Conservation (phyloP, 352 stramenopile genomes). For the Phytophthora sp. region DNA sequence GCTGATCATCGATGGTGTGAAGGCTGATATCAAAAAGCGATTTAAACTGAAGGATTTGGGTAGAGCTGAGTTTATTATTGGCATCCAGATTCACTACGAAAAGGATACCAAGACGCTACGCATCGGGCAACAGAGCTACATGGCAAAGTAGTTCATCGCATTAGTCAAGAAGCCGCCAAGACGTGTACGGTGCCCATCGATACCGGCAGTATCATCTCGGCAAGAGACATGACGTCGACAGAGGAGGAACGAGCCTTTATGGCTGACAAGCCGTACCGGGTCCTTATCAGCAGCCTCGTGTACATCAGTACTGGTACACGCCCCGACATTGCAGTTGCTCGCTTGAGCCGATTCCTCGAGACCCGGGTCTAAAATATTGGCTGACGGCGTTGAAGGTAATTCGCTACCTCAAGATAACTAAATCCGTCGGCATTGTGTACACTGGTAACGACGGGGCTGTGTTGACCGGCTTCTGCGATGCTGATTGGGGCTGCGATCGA, state of each 20-base stretch:
- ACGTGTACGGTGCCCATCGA: not conserved
- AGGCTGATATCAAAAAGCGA: not conserved
- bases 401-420: not conserved
- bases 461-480: not conserved
- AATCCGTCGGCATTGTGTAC: not conserved
- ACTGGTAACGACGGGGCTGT: not conserved
- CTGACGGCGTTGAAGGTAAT: not conserved
- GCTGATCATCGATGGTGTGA: not conserved
- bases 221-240: not conserved
- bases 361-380: not conserved
- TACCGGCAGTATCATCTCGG: not conserved
- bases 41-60: not conserved
- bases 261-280: not conserved
- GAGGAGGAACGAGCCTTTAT: not conserved
- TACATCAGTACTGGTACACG: not conserved
- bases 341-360: not conserved
- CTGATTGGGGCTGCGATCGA: too few relatives aligned
- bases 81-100: not conserved
- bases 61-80: not conserved
- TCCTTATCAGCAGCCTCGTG: not conserved
- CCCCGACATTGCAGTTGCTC: not conserved
- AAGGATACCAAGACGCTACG: not conserved
- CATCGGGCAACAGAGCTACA: not conserved
- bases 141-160: not conserved
- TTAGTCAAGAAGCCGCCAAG: not conserved